Percentiles rank a stretch among this genome's conserved stretches.
Evolutionary conservation across 305 asterid species (phyloP).

Genomic region (Solanum hybrid): DNA sequence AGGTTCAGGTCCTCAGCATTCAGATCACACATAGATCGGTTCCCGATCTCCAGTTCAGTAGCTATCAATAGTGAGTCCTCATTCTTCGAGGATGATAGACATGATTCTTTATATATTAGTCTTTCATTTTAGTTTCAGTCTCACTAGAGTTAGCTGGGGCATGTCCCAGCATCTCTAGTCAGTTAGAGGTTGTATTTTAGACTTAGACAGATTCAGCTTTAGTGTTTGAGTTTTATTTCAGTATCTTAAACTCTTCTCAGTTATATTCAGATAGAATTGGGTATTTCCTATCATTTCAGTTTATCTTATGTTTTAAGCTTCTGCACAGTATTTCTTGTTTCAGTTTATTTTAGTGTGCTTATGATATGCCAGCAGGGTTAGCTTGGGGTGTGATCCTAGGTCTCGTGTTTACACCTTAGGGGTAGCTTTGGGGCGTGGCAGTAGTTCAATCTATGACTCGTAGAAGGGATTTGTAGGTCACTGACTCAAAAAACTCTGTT

Average conservation of each 20-base stretch:
- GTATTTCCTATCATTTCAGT: background rate
- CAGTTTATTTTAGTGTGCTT: background rate
- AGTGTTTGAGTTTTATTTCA: background rate
- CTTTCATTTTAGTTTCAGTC: too few species aligned
- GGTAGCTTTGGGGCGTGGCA: fast-evolving
- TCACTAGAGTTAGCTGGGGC: background rate
- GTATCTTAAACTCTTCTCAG: background rate
- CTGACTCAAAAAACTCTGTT: background rate
- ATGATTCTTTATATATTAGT: background rate
- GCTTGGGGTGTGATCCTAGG: background rate
- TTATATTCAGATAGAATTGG: background rate
- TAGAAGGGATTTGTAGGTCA: background rate
- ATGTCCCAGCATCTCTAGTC: background rate
- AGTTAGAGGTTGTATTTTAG: background rate
- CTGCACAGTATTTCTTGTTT: background rate
- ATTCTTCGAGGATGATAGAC: background rate
- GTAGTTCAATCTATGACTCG: background rate
- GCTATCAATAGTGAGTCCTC: background rate
- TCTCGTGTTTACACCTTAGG: background rate
- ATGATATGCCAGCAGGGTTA: too few species aligned
- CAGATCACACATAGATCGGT: background rate
- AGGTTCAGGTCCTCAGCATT: background rate
- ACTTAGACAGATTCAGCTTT: background rate
- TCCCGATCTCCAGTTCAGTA: background rate
- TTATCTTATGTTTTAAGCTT: background rate